Conservation (phyloP, 2,329 filamentous ascomycete species). For the Nemania diffusa region DNA sequence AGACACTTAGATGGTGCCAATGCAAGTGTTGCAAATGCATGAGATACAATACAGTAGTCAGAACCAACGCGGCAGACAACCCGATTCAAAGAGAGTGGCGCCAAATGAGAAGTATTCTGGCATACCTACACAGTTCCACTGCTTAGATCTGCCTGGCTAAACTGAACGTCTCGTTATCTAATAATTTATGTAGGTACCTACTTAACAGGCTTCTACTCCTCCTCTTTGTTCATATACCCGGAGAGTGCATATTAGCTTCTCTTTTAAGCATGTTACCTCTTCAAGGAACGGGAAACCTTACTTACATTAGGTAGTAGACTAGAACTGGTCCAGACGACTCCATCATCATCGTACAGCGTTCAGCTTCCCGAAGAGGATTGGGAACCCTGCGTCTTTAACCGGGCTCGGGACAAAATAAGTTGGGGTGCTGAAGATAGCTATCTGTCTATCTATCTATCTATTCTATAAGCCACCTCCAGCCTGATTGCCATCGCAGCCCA, state of each 20-base stretch:
- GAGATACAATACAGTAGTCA: no score
- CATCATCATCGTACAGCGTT: conserved; percentile 3
- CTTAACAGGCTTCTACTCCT: no score
- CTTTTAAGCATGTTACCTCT: neutral
- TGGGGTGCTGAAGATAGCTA: neutral
- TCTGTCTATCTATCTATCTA: neutral
- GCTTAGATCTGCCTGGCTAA: no score
- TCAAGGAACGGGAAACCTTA: no score
- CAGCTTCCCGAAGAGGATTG: conserved; percentile 21
- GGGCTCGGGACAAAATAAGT: neutral
- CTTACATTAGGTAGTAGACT: no score
- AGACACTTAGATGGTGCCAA: no score
- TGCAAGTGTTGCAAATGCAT: no score
- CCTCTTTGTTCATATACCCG: conserved; percentile 1
- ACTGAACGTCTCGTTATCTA: no score
- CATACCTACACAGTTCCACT: no score
- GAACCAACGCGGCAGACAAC: no score
- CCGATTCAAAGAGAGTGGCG: no score
- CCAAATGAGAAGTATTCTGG: no score
- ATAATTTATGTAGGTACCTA: neutral
- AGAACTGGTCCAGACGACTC: neutral
- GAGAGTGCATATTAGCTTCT: neutral
- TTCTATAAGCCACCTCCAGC: neutral
- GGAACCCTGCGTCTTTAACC: neutral
- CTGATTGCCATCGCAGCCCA: neutral